A percentile compares a stretch with the other conserved stretches of the same genome.
These are phyloP conservation scores for Metschnikowia lochheadii DNA, from an alignment of 805 yeast genomes.

Conservation along the genomic window DNA sequence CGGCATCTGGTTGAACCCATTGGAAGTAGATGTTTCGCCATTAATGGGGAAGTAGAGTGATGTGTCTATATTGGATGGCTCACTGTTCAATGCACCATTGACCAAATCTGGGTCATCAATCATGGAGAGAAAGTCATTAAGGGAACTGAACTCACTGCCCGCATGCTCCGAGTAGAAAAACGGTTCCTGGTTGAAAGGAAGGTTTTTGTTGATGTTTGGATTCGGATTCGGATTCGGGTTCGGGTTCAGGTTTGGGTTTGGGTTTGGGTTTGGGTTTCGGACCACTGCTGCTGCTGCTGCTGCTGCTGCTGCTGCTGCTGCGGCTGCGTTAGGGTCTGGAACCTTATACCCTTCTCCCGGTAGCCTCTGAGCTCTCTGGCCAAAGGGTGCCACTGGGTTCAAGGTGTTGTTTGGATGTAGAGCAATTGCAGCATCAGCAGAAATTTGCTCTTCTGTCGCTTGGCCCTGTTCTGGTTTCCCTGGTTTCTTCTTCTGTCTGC, in stretches of 20 bases:
- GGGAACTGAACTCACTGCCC: slow-evolving; percentile 85
- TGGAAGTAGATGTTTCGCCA: slow-evolving; percentile 5
- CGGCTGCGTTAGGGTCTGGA: neutral
- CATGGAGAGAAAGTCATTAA: slow-evolving; percentile 85
- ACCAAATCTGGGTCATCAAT: slow-evolving; percentile 79
- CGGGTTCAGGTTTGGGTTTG: slow-evolving; percentile 30
- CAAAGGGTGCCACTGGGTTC: neutral
- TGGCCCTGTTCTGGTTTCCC: neutral
- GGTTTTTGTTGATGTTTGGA: slow-evolving; percentile 36
- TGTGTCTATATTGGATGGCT: slow-evolving; percentile 12
- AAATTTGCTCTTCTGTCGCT: neutral
- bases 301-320: neutral
- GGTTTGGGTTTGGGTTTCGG: slow-evolving; percentile 30
- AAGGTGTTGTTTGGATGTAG: neutral
- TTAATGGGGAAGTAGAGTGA: slow-evolving; percentile 15
- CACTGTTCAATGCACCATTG: slow-evolving; percentile 36
- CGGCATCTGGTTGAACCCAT: slow-evolving; percentile 20
- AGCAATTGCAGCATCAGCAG: neutral
- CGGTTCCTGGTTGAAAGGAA: slow-evolving; percentile 59
- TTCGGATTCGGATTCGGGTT: slow-evolving; percentile 35
- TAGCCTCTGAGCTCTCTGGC: neutral
- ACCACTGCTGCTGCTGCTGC: neutral
- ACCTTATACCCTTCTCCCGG: neutral
- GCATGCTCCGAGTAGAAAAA: slow-evolving; percentile 87
- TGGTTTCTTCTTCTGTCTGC: slow-evolving; percentile 35